Percentiles rank a stretch among this genome's conserved stretches.
These are phyloP conservation scores for Aspergillus unguis DNA, from an alignment of 2,329 filamentous ascomycete genomes.

Conservation along the genomic window DNA sequence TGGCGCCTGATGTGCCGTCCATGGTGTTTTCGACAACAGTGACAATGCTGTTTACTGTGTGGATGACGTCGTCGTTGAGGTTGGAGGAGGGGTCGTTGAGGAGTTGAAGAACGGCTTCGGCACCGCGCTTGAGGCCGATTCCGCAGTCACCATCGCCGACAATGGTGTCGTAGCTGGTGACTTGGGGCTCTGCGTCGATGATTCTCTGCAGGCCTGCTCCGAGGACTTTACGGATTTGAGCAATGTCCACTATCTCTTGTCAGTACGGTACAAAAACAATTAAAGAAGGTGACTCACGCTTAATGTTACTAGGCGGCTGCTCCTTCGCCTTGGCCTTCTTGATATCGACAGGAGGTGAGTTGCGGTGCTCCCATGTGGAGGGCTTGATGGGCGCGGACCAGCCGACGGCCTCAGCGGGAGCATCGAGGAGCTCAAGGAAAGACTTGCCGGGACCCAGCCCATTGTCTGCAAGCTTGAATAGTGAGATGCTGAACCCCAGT, in stretches of 20 bases:
- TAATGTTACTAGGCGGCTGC: constrained; percentile 53
- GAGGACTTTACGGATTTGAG: constrained; percentile 52
- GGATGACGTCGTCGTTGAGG: constrained; percentile 56
- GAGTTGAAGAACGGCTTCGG: constrained; percentile 58
- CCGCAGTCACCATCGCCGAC: constrained; percentile 91
- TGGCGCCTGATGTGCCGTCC: constrained; percentile 73
- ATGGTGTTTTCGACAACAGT: constrained; percentile 65
- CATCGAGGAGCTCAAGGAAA: constrained; percentile 65
- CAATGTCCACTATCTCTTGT: constrained; percentile 47
- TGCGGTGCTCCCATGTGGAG: constrained; percentile 55
- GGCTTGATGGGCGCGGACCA: constrained; percentile 61
- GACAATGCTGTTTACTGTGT: constrained; percentile 60
- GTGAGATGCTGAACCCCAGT: constrained; percentile 66
- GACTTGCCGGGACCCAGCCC: constrained; percentile 53
- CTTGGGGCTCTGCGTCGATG: constrained; percentile 61
- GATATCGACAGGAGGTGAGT: constrained; percentile 42
- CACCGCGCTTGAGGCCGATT: constrained; percentile 78
- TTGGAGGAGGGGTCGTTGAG: constrained; percentile 39
- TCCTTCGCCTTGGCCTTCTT: constrained; percentile 42
- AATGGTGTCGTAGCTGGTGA: constrained; percentile 70
- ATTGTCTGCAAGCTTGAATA: constrained; percentile 61
- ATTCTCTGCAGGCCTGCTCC: constrained; percentile 55
- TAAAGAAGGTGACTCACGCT: constrained; percentile 38
- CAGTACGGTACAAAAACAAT: constrained; percentile 5
- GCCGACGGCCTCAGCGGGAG: constrained; percentile 63